Evolutionary conservation across 2,329 filamentous ascomycete species (phyloP).

Genomic region (Alternaria hordeiaustralica): DNA sequence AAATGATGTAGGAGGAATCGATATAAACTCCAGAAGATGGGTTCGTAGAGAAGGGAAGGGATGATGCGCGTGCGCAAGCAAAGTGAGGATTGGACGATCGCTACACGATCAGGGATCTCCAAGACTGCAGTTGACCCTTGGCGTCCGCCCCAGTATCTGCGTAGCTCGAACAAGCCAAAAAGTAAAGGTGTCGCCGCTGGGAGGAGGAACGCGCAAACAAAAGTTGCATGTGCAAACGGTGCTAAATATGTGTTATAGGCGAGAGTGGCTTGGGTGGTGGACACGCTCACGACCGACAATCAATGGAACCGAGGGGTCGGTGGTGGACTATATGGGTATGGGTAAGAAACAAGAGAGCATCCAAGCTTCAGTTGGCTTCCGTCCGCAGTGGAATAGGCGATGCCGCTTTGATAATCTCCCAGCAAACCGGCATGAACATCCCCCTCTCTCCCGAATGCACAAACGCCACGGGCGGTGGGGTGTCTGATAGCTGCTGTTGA

Average conservation of each 20-base stretch:
- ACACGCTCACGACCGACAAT: background rate
- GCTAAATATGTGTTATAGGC: slow-evolving; percentile 3
- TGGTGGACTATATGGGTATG: slow-evolving; percentile 22
- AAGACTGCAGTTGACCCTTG: slow-evolving; percentile 27
- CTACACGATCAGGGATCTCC: slow-evolving; percentile 30
- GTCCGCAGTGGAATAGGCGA: slow-evolving; percentile 1
- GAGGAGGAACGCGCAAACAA: slow-evolving; percentile 2
- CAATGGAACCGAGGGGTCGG: slow-evolving; percentile 17
- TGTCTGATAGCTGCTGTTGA: slow-evolving; percentile 32
- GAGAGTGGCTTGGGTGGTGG: background rate
- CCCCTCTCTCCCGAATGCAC: slow-evolving; percentile 2
- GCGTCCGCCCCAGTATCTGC: slow-evolving; percentile 22
- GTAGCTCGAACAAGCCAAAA: slow-evolving; percentile 8
- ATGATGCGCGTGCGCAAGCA: slow-evolving; percentile 20
- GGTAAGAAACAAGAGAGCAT: background rate
- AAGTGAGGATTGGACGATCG: slow-evolving; percentile 25
- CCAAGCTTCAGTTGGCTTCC: slow-evolving; percentile 6
- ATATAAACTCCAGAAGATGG: background rate
- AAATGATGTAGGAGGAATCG: background rate
- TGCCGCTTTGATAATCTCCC: slow-evolving; percentile 19
- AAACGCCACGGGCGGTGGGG: slow-evolving; percentile 36
- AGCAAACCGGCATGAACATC: slow-evolving; percentile 13
- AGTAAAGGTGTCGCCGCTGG: slow-evolving; percentile 16
- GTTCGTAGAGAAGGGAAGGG: slow-evolving; percentile 28
- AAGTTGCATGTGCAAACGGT: background rate